A percentile compares a stretch with the other conserved stretches of the same genome.
phyloP scores from a whole-genome alignment of 2,329 filamentous ascomycete genomes.

The Epicoccum sorghinum region DNA sequence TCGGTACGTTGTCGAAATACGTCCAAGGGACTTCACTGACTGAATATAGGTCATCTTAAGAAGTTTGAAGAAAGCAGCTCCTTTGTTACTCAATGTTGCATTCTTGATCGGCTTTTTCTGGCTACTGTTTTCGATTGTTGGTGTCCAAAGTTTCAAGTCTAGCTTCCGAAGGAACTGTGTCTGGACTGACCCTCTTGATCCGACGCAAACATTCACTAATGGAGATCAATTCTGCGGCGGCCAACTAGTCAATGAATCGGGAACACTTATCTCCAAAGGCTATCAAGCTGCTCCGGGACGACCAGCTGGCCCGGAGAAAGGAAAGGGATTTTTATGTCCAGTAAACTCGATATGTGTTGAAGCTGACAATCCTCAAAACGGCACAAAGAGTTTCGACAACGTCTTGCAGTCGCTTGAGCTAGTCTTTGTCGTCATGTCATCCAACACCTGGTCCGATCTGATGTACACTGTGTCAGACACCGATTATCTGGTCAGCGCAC shows the following conservation, averaged over 20 bases:
- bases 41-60: constrained; percentile 80
- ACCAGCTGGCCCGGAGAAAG: constrained; percentile 47
- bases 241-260: constrained; percentile 64
- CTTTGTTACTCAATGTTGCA: constrained; percentile 87
- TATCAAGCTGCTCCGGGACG: constrained; percentile 67
- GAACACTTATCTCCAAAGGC: constrained; percentile 54
- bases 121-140: constrained; percentile 95
- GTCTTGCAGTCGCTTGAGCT: constrained; percentile 90
- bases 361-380: constrained; percentile 77
- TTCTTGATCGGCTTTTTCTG: constrained; percentile 97
- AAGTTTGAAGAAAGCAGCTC: constrained; percentile 94
- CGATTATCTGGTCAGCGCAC: constrained; percentile 83
- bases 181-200: constrained; percentile 58
- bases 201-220: constrained; percentile 59
- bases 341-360: constrained; percentile 82
- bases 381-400: constrained; percentile 93
- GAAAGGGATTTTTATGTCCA: constrained; percentile 89
- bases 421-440: constrained; percentile 98
- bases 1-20: constrained; percentile 64
- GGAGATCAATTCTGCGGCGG: constrained; percentile 83
- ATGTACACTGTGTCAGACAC: constrained; percentile 94
- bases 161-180: constrained; percentile 57
- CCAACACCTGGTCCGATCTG: constrained; percentile 93
- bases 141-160: constrained; percentile 85
- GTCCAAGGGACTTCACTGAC: constrained; percentile 5